Evolutionary conservation across 257 asterid species (phyloP).

Genomic region (Orobanche coerulescens): DNA sequence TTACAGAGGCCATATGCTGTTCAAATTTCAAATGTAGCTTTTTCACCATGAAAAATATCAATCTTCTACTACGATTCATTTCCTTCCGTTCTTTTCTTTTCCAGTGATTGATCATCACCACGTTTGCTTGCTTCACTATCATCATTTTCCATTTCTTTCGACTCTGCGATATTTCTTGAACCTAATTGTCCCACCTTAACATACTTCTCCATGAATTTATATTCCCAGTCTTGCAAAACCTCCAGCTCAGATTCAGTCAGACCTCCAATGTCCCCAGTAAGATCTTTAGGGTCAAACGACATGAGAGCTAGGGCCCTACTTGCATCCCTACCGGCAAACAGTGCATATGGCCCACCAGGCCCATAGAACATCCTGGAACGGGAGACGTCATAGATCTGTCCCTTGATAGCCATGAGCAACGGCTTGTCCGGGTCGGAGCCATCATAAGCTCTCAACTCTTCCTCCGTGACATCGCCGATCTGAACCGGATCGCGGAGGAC

Average conservation of each 20-base stretch:
- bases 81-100: conserved; percentile 11
- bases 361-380: conserved; percentile 90
- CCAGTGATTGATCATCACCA: conserved; percentile 24
- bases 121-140: conserved; percentile 22
- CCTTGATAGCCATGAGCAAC: conserved; percentile 80
- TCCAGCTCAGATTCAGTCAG: conserved; percentile 59
- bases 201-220: conserved; percentile 80
- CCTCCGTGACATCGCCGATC: conserved; percentile 68
- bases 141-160: conserved; percentile 23
- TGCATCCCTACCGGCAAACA: conserved; percentile 92
- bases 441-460: conserved; percentile 55
- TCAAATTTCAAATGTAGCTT: not conserved
- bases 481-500: conserved; percentile 57
- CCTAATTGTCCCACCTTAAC: conserved; percentile 77
- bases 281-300: conserved; percentile 78
- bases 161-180: conserved; percentile 20
- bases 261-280: conserved; percentile 68
- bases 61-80: conserved; percentile 23
- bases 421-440: conserved; percentile 76
- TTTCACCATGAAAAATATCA: not conserved
- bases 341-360: conserved; percentile 86
- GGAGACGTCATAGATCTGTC: conserved; percentile 85
- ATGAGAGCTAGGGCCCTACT: conserved; percentile 89
- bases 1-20: conserved; percentile 1
- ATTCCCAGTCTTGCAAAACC: conserved; percentile 78